phyloP scores from a whole-genome alignment of 768 basidiomycete genomes.

The Rhizopogon salebrosus region DNA sequence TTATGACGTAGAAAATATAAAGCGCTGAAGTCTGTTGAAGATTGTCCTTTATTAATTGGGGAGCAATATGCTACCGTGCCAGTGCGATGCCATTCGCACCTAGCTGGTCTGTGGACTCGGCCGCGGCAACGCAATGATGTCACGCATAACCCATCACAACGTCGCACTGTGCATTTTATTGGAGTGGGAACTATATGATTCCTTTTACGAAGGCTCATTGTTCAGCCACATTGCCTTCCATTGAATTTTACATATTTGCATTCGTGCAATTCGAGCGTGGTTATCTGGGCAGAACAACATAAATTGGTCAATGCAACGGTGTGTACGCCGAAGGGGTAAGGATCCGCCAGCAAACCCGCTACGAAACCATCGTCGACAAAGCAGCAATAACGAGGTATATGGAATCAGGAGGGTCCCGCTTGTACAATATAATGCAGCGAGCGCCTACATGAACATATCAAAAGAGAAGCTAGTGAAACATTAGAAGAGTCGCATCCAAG shows the following conservation, averaged over 20 bases:
- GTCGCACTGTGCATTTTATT: too few species aligned
- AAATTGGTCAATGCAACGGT: neutral
- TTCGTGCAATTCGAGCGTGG: neutral
- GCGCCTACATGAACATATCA: neutral
- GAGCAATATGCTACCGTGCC: too few species aligned
- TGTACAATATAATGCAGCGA: neutral
- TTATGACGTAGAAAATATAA: slow-evolving; percentile 6
- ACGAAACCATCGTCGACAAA: slow-evolving; percentile 1
- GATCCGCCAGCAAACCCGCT: slow-evolving; percentile 8
- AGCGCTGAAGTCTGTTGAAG: too few species aligned
- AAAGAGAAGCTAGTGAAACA: neutral
- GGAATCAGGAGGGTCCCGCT: neutral
- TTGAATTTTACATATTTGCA: neutral
- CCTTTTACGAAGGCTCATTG: too few species aligned
- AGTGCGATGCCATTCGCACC: too few species aligned
- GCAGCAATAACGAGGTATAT: neutral
- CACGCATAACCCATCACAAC: too few species aligned
- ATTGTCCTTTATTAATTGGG: too few species aligned
- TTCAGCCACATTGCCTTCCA: too few species aligned
- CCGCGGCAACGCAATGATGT: too few species aligned
- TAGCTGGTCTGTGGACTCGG: too few species aligned
- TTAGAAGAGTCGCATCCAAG: neutral
- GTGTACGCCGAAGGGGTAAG: neutral
- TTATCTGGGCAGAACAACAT: neutral
- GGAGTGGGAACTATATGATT: too few species aligned